Conservation (phyloP, 305 asterid genomes). For the Solanum aculeatissimum region DNA sequence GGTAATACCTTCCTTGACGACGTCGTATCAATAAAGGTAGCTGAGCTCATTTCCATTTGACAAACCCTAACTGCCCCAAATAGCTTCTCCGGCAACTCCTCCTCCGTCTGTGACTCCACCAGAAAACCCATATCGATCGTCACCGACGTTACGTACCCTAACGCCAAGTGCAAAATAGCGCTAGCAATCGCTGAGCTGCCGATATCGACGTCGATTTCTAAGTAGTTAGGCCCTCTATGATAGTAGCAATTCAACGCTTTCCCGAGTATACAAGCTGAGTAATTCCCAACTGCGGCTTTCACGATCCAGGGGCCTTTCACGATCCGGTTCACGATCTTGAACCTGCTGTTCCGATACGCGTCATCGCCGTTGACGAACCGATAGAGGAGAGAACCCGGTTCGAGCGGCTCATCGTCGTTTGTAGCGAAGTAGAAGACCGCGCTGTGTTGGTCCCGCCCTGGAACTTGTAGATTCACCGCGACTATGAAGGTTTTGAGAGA, state of each 20-base stretch:
- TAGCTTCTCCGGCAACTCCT: conserved; percentile 78
- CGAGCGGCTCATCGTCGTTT: conserved; percentile 31
- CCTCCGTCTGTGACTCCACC: conserved; percentile 72
- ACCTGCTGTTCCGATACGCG: conserved; percentile 55
- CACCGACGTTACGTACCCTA: conserved; percentile 77
- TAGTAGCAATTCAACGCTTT: conserved; percentile 69
- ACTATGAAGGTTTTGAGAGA: conserved; percentile 41
- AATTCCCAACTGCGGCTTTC: conserved; percentile 73
- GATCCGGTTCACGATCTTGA: conserved; percentile 76
- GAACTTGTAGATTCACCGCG: conserved; percentile 79
- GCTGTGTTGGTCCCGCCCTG: conserved; percentile 83
- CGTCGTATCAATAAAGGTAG: conserved; percentile 44
- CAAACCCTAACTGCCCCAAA: conserved; percentile 84
- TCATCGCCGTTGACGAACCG: conserved; percentile 72
- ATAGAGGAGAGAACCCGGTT: conserved; percentile 41
- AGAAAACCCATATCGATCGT: conserved; percentile 87
- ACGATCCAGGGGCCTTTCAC: conserved; percentile 95
- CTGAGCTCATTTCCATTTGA: conserved; percentile 90
- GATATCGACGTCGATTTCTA: conserved; percentile 84
- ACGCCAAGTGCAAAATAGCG: conserved; percentile 72
- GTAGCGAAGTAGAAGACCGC: conserved; percentile 76
- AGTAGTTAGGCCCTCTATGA: conserved; percentile 49
- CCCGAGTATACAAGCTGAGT: conserved; percentile 82
- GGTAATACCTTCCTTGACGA: conserved; percentile 44
- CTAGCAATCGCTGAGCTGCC: conserved; percentile 85